Percentiles rank a stretch among this genome's conserved stretches.
Conservation (phyloP, 768 basidiomycete species). For the Pleurotus tuber-regium region DNA sequence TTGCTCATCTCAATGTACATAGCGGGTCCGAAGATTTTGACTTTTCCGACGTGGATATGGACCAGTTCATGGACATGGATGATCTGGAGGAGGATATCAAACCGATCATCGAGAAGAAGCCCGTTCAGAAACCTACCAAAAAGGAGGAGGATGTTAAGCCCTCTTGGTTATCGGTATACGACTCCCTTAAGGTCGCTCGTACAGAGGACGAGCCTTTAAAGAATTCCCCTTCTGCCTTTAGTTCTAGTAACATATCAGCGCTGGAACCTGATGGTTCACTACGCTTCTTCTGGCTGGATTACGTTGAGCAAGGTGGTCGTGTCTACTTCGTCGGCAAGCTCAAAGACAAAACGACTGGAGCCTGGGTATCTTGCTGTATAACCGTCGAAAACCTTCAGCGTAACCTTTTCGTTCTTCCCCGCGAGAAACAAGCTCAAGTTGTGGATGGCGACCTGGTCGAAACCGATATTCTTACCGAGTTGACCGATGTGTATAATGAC, state of each 20-base stretch:
- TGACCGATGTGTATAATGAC: conserved; percentile 75
- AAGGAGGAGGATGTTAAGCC: conserved; percentile 48
- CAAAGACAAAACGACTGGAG: conserved; percentile 65
- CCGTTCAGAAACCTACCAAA: conserved; percentile 30
- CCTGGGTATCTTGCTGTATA: conserved; percentile 85
- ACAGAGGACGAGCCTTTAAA: conserved; percentile 60
- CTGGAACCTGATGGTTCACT: conserved; percentile 84
- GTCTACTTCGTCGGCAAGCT: conserved; percentile 92
- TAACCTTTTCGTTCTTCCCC: conserved; percentile 87
- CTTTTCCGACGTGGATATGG: conserved; percentile 58
- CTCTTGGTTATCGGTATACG: conserved; percentile 74
- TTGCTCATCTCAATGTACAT: conserved; percentile 59
- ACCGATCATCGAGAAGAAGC: conserved; percentile 19
- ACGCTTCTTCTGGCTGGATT: conserved; percentile 95
- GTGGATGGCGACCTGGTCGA: conserved; percentile 61
- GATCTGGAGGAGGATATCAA: conserved; percentile 41
- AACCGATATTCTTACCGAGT: conserved; percentile 71
- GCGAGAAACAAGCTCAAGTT: conserved; percentile 58
- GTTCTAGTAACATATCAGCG: conserved; percentile 47
- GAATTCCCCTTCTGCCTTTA: conserved; percentile 29
- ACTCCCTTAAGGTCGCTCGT: conserved; percentile 60
- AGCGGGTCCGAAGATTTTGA: conserved; percentile 47
- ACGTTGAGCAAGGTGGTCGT: conserved; percentile 81
- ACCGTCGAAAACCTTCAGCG: conserved; percentile 84
- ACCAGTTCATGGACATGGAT: conserved; percentile 61